Conservation (phyloP, 2,329 filamentous ascomycete genomes). For the Botrytis aclada region DNA sequence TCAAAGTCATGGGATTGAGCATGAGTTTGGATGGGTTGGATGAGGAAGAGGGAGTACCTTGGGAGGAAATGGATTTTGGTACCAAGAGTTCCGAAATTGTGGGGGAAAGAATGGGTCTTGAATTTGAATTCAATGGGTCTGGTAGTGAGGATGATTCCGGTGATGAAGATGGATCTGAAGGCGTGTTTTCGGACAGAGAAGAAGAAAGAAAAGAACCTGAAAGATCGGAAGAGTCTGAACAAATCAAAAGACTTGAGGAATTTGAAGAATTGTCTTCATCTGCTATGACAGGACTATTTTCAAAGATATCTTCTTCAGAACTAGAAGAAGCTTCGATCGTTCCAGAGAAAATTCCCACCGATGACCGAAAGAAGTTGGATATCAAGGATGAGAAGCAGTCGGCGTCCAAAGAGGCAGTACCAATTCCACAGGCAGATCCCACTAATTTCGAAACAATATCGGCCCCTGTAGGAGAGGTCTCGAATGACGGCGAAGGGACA, state of each 20-base stretch:
- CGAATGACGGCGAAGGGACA: rapidly evolving
- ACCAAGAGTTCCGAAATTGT: not conserved
- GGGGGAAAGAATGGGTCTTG: not conserved
- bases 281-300: not conserved
- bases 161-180: not conserved
- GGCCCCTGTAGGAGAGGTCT: rapidly evolving
- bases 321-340: not conserved
- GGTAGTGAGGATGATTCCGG: not conserved
- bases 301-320: no score
- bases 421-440: not conserved
- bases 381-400: not conserved
- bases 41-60: not conserved
- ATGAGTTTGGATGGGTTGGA: not conserved
- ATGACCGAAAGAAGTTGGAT: not conserved
- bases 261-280: not conserved
- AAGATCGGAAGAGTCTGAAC: no score
- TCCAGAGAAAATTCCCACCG: not conserved
- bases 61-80: not conserved
- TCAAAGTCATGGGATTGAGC: not conserved
- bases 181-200: not conserved
- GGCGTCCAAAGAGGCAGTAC: not conserved
- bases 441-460: not conserved
- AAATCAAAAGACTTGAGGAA: not conserved
- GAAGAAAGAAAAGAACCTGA: not conserved
- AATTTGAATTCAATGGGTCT: not conserved